Conservation (phyloP, 2,329 filamentous ascomycete genomes). For the Pestalotiopsis sp. region DNA sequence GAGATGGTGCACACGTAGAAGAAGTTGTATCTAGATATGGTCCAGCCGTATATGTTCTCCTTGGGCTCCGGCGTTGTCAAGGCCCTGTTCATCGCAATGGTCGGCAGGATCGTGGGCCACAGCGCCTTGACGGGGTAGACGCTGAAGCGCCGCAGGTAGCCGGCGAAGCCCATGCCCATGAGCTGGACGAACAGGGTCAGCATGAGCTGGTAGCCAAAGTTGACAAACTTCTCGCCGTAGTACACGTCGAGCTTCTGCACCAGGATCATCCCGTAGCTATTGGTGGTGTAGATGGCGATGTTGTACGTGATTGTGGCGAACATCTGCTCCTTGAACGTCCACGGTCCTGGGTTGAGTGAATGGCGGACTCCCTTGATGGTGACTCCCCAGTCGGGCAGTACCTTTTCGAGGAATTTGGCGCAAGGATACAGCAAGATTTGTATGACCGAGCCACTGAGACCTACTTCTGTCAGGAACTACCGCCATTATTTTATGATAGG, state of each 20-base stretch:
- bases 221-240: slow-evolving; percentile 32
- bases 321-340: slow-evolving; percentile 46
- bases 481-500: neutral
- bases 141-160: slow-evolving; percentile 39
- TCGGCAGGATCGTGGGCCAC: slow-evolving; percentile 45
- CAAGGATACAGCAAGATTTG: slow-evolving; percentile 51
- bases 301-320: slow-evolving; percentile 43
- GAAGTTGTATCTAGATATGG: slow-evolving; percentile 45
- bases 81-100: slow-evolving; percentile 37
- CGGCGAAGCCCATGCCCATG: slow-evolving; percentile 46
- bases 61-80: slow-evolving; percentile 34
- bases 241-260: slow-evolving; percentile 32
- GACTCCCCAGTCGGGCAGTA: slow-evolving; percentile 48
- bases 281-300: slow-evolving; percentile 29
- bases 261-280: slow-evolving; percentile 27
- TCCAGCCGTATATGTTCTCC: slow-evolving; percentile 45
- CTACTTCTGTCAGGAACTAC: neutral
- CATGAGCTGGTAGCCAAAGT: slow-evolving; percentile 38
- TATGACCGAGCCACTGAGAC: slow-evolving; percentile 31
- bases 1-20: slow-evolving; percentile 44
- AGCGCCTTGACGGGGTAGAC: slow-evolving; percentile 41
- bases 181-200: slow-evolving; percentile 43
- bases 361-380: slow-evolving; percentile 40
- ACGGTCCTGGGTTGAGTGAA: slow-evolving; percentile 43
- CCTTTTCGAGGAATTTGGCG: slow-evolving; percentile 43